phyloP scores from a whole-genome alignment of 352 stramenopile species.

The Pythium scleroteichum region DNA sequence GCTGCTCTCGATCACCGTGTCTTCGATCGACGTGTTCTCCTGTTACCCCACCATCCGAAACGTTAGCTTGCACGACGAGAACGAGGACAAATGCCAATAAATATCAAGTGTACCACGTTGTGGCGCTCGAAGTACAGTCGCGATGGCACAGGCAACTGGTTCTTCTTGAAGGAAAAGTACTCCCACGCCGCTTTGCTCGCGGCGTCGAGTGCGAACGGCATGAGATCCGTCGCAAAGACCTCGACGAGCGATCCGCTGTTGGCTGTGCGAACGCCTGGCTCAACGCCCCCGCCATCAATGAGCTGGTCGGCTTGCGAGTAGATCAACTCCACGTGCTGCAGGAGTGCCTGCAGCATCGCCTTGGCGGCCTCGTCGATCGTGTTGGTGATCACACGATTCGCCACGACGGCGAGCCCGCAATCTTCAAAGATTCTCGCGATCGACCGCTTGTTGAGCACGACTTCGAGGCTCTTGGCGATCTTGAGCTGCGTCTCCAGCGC shows the following conservation, averaged over 20 bases:
- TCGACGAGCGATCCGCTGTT: conserved; percentile 9
- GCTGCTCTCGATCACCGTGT: conserved; percentile 49
- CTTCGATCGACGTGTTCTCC: conserved; percentile 21
- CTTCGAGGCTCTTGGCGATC: conserved; percentile 39
- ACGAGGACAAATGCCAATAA: no score
- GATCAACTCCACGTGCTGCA: conserved; percentile 10
- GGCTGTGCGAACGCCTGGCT: conserved; percentile 1
- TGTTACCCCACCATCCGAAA: not conserved
- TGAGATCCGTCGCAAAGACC: conserved; percentile 10
- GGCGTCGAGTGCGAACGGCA: conserved; percentile 13
- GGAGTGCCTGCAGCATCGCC: not conserved
- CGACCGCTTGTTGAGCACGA: conserved; percentile 31
- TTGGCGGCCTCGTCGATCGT: not conserved
- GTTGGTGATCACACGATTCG: not conserved
- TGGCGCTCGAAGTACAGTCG: conserved; percentile 17
- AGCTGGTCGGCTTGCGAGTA: conserved; percentile 7
- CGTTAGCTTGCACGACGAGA: not conserved
- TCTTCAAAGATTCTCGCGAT: conserved; percentile 1
- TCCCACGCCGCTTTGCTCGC: conserved; percentile 12
- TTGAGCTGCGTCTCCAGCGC: conserved; percentile 50
- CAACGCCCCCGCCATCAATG: not conserved
- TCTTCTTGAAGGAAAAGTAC: conserved; percentile 20
- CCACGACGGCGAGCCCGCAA: not conserved
- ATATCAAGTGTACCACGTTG: not conserved
- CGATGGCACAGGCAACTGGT: conserved; percentile 1